Base-by-base conservation (phyloP, 164 flowering plant species). In the Vitis labrusca region DNA sequence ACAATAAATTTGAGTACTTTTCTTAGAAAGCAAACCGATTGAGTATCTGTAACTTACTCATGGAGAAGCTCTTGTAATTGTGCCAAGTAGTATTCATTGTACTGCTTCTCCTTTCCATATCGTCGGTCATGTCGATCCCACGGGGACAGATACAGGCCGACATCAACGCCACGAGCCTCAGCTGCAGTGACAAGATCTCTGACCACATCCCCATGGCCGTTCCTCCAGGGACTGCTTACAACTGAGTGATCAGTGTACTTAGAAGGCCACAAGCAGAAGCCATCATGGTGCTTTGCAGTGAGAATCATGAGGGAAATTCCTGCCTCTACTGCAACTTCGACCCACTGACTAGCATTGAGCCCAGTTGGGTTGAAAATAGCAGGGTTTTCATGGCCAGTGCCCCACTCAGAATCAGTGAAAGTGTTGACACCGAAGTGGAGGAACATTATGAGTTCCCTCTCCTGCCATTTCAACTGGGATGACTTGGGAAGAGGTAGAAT, bases 231-330 rank as follows among this genome's bases (percentile, higher is more conserved):
- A 61, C 98, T 95, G 3, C 73, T 29, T 2, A 8, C 29, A 9
- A 93, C 96, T 15, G 98, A 93, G 50, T 95, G 96, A 50, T 86
- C 85, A 2, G 99, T 92, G 80, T 88, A 93, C 37, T 80, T 64
- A 0, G 97, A 90, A 48, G 98, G 98, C 99, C 98, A 95, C 50
- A 95, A 32, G 74, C 99, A 92, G 70, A 95, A 95, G 19, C 98
- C 99, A 55, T 93, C 98, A 53, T 93, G 98, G 76, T 95, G 98
- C 68, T 95, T 95, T 11, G 99, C 96, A 0, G 99, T 95, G 61
- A 95, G 87, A 23, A 92, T 89, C 65, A 88, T 73, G 7, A 92
- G 82, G 1, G 92, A 83, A 52, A 89, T 14, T 2, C 98, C 97
- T 0, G 91, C 81, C 2, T 76, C 68, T 0, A 71, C 76, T 0